Base-by-base conservation (phyloP, 306 rosid genomes). In the Trifolium pratense region DNA sequence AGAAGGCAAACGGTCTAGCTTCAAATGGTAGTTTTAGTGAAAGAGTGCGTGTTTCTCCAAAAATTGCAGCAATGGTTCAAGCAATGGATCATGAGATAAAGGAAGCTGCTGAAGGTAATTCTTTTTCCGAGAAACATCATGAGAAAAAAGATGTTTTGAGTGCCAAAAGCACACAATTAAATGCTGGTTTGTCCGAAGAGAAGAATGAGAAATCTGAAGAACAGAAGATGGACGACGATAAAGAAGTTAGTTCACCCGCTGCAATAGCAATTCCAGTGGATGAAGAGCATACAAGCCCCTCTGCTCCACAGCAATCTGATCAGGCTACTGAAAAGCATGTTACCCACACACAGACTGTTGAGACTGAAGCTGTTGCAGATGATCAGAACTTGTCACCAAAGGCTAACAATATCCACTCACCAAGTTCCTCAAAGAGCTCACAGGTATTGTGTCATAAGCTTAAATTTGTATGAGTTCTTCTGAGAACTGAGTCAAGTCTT, bases 11-110 rank as follows among this genome's bases (percentile, higher is more conserved):
- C 55, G 83, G 77, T 68, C 29, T 40, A 7, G 61, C 82, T 68
- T 65, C 88, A 66, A 80, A 79, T 80, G 91, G 91, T 15, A 66
- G 74, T 71, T 81, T 86, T 78, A 71, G 67, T 57, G 92, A 83
- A 23, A 80, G 83, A 78, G 73, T 78, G 59, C 87, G 52, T 17
- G 91, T 79, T 81, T 78, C 97, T 84, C 90, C 97, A 23, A 86
- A 79, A 81, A 70, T 82, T 74, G 74, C 88, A 3, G 89, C 84
- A 55, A 87, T 85, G 85, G 82, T 75, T 62, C 85, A 91, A 31
- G 80, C 84, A 53, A 90, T 83, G 80, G 97, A 87, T 46, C 73
- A 75, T 59, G 92, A 85, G 70, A 89, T 73, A 77, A 88, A 88
- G 76, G 91, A 89, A 73, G 75, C 81, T 68, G 55, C 80, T 6